phyloP scores from a whole-genome alignment of 2,329 filamentous ascomycete genomes.

The Colletotrichum tabaci region DNA sequence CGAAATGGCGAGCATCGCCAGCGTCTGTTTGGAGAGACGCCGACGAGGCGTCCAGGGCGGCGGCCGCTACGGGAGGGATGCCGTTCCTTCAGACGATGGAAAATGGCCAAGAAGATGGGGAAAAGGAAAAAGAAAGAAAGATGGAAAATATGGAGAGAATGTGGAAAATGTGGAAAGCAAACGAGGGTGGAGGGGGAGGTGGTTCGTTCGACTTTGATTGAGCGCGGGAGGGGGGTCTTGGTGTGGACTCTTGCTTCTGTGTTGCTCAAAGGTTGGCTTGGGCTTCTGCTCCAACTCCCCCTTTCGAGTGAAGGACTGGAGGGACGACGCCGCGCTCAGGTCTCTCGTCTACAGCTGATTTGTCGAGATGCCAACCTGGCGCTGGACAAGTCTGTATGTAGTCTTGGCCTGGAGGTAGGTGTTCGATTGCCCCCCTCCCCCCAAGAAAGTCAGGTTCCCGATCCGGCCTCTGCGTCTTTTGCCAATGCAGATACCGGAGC shows the following conservation, averaged over 20 bases:
- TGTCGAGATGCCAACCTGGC: conserved; percentile 19
- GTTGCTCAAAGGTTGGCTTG: conserved; percentile 31
- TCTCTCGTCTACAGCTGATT: conserved; percentile 2
- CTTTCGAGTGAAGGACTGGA: neutral
- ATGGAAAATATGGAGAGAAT: neutral
- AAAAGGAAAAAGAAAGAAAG: conserved; percentile 9
- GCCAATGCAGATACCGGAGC: neutral
- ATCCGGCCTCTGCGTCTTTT: neutral
- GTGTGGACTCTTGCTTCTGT: neutral
- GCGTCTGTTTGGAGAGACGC: neutral
- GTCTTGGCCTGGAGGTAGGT: neutral
- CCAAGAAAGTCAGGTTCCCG: neutral
- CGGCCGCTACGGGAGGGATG: neutral
- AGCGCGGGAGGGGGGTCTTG: neutral
- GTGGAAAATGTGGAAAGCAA: neutral
- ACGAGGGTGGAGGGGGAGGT: neutral
- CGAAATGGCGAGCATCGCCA: neutral
- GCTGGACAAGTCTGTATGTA: neutral
- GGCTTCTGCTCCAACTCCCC: neutral
- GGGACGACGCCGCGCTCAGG: too few relatives aligned
- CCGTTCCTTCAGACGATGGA: neutral
- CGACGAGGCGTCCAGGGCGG: neutral
- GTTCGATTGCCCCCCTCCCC: neutral
- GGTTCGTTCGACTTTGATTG: conserved; percentile 30
- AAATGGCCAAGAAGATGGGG: neutral